Evolutionary conservation across 352 stramenopile genomes (phyloP), one percentile per base, ranked within the genome.

Genomic region (Plasmopara viticola): DNA sequence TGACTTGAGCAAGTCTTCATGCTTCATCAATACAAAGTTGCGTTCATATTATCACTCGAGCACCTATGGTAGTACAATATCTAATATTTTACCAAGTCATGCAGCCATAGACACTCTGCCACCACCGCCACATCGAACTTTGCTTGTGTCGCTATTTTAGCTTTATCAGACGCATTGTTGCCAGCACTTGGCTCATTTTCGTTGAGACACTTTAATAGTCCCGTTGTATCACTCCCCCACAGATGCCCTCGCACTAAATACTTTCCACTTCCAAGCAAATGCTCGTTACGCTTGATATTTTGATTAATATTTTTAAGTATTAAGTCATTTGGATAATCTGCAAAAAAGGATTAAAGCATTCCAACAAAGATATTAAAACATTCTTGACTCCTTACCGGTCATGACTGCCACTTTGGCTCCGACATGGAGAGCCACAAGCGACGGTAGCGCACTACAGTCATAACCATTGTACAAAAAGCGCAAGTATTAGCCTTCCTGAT

Each of bases 91-190:
- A 75, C 70, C 57, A 77, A 49, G 28, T 76, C 51, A 54, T 82
- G 72, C 8, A 82, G 50, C 72, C 68, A 82, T 13, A 82, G 44
- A 50, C 72, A 82, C 51, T 82, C 72, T 4, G 72, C 72, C 31
- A 79, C 64, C 12, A 82, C 56, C 12, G 56, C 72, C 30, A 82
- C 61, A 44, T 82, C 60, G 51, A 78, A 79, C 8, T 42, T 42
- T 13, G 20, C 13, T 25, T 25, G 20, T 25, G 20, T 3, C 20
- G 20, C 20, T 25, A 3, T 25, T 25, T 25, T 25, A 25, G 20
- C 20, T 25, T 3, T 25, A 25, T 25, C 20, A 25, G 20, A 14
- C 52, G 30, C 9, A 20, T 28, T 41, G 37, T 41, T 38, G 33
- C 9, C 33, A 38, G 9, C 9, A 38, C 13, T 38, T 38, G 33